phyloP scores from a whole-genome alignment of 208 protist genomes.

The Crithidia acanthocephali region DNA sequence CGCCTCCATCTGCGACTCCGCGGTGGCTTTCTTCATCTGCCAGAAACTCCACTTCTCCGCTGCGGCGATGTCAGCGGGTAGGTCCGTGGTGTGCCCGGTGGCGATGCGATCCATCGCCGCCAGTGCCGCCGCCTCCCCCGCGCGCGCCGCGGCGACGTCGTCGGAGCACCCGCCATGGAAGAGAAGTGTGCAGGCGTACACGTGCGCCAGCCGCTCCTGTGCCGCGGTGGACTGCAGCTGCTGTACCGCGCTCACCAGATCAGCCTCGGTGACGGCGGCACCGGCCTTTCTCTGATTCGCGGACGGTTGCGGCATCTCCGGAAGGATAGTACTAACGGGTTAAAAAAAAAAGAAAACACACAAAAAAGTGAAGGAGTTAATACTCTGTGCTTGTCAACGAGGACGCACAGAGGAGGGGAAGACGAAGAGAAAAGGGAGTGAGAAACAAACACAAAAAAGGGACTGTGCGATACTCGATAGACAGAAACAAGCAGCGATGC shows the following conservation, averaged over 20 bases:
- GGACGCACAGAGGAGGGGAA: constrained; percentile 2
- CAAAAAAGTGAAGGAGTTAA: too few species aligned
- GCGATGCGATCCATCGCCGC: constrained; percentile 21
- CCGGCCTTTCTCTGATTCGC: not conserved
- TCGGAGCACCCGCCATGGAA: not conserved
- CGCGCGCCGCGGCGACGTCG: constrained; percentile 4
- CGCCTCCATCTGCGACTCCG: constrained; percentile 12
- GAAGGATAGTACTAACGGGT: not conserved
- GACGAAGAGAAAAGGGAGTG: not conserved
- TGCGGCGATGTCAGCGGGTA: constrained; percentile 2
- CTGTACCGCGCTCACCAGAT: not conserved
- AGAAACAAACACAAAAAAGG: constrained; percentile 3
- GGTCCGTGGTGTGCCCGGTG: not conserved
- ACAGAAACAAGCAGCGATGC: too few species aligned
- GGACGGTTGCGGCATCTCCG: not conserved
- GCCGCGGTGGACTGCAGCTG: constrained; percentile 2
- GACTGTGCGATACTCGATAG: too few species aligned
- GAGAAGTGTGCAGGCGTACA: constrained; percentile 9
- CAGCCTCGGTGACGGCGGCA: not conserved
- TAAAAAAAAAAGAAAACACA: constrained; percentile 2
- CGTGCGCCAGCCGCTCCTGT: not conserved
- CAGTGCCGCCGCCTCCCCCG: constrained; percentile 5
- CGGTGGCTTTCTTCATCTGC: not conserved
- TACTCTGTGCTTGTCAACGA: too few species aligned
- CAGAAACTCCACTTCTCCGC: constrained; percentile 4